A percentile compares a stretch with the other conserved stretches of the same genome.
phyloP scores from a whole-genome alignment of 164 flowering plant species.

The Stephania japonica region DNA sequence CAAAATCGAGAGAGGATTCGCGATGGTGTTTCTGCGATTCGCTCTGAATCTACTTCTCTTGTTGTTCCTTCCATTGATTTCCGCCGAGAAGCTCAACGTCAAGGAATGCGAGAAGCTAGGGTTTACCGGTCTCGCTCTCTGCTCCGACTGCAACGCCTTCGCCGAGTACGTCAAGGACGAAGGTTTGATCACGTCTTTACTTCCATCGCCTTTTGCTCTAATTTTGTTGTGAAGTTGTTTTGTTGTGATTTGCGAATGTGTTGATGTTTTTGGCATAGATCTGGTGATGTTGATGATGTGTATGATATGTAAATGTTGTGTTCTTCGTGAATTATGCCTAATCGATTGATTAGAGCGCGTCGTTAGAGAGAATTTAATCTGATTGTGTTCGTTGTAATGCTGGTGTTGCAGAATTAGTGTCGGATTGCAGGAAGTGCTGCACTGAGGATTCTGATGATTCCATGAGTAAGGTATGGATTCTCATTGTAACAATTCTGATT shows the following conservation, averaged over 20 bases:
- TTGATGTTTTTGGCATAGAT: background rate
- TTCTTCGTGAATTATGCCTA: background rate
- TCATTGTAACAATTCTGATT: no score
- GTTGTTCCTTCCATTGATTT: conserved; percentile 6
- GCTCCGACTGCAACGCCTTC: conserved; percentile 82
- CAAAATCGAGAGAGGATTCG: background rate
- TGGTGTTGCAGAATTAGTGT: conserved; percentile 54
- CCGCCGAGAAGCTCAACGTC: conserved; percentile 44
- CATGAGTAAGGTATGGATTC: conserved; percentile 61
- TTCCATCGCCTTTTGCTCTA: conserved; percentile 5
- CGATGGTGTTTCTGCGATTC: background rate
- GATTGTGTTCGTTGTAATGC: background rate
- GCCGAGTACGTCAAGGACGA: conserved; percentile 75
- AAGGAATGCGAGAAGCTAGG: conserved; percentile 79
- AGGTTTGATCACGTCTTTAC: conserved; percentile 33
- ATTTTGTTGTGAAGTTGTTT: background rate
- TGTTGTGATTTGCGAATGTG: background rate
- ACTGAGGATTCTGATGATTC: conserved; percentile 93
- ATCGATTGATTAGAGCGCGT: no score
- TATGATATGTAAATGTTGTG: background rate
- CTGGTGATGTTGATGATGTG: background rate
- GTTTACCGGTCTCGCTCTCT: conserved; percentile 83
- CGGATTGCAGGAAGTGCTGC: conserved; percentile 86
- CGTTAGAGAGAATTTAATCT: background rate
- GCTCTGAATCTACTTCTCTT: background rate